These are phyloP conservation scores for Coniella vitis DNA, from an alignment of 2,329 filamentous ascomycete genomes.

Conservation along the genomic window DNA sequence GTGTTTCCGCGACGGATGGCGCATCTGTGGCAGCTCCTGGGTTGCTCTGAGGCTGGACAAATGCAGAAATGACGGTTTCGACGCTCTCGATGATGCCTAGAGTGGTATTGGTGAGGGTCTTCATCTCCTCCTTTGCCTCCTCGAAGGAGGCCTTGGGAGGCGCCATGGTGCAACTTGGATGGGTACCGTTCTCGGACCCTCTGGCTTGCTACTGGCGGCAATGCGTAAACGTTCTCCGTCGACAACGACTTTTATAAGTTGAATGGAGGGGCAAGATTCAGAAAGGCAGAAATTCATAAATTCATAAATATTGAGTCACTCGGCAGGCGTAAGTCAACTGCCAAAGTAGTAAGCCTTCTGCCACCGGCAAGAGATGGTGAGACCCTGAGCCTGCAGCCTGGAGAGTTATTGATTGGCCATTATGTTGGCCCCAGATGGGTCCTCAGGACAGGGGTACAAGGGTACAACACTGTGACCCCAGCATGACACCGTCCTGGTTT, in stretches of 20 bases:
- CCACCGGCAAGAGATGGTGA: background rate
- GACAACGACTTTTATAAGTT: background rate
- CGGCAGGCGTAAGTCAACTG: background rate
- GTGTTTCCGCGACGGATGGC: conserved; percentile 11
- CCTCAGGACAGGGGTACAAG: background rate
- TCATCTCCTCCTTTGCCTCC: conserved; percentile 14
- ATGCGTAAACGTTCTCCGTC: too few relatives aligned
- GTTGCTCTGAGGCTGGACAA: conserved; percentile 14
- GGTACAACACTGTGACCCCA: background rate
- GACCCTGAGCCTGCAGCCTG: too few relatives aligned
- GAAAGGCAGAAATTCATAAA: background rate
- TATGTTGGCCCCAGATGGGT: background rate
- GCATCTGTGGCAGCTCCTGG: conserved; percentile 9
- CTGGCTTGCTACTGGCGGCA: background rate
- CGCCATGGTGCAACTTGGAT: conserved; percentile 1
- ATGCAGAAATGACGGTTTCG: conserved; percentile 9
- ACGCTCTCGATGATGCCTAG: conserved; percentile 20
- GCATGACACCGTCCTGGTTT: background rate
- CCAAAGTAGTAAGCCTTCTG: background rate
- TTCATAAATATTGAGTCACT: background rate
- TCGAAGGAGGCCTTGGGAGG: background rate
- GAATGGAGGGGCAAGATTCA: conserved; percentile 9
- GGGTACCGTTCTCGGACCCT: too few relatives aligned
- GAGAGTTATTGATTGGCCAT: background rate
- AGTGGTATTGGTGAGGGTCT: conserved; percentile 19